phyloP scores from a whole-genome alignment of 2,329 filamentous ascomycete species.

The Neopestalotiopsis sp. region DNA sequence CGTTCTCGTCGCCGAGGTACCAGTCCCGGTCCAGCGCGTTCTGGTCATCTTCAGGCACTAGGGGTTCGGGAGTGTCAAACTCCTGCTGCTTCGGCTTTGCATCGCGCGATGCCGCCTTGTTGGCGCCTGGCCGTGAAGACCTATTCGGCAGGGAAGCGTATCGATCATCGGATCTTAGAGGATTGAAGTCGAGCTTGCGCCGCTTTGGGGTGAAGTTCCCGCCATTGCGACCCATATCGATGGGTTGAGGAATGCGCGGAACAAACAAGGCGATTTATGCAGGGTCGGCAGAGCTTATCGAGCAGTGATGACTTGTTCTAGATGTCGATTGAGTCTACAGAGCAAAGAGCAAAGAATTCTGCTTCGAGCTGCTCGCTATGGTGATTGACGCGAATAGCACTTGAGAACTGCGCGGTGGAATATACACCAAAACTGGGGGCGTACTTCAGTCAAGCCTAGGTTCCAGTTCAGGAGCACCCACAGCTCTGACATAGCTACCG shows the following conservation, averaged over 20 bases:
- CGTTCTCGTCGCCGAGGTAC: slow-evolving; percentile 87
- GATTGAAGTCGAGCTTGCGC: slow-evolving; percentile 67
- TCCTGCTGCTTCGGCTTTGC: slow-evolving; percentile 57
- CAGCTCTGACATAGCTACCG: not conserved
- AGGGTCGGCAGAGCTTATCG: not conserved
- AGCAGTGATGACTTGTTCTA: too few species aligned
- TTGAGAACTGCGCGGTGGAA: not conserved
- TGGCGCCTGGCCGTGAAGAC: slow-evolving; percentile 34
- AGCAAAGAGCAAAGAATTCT: not conserved
- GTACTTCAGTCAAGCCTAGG: not conserved
- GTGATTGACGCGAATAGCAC: not conserved
- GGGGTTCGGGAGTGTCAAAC: slow-evolving; percentile 67
- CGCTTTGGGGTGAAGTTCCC: slow-evolving; percentile 60
- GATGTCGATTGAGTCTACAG: too few species aligned
- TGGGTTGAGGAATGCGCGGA: not conserved
- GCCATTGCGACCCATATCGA: slow-evolving; percentile 36
- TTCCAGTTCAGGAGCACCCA: not conserved
- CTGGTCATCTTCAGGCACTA: slow-evolving; percentile 69
- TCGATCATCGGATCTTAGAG: slow-evolving; percentile 57
- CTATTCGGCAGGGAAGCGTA: slow-evolving; percentile 58
- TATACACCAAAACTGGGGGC: not conserved
- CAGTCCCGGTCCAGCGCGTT: slow-evolving; percentile 86
- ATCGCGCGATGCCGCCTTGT: slow-evolving; percentile 17
- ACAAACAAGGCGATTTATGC: not conserved
- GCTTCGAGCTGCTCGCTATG: not conserved